Base-by-base conservation (phyloP, 345 rosid species). In the Cardamine occulta region DNA sequence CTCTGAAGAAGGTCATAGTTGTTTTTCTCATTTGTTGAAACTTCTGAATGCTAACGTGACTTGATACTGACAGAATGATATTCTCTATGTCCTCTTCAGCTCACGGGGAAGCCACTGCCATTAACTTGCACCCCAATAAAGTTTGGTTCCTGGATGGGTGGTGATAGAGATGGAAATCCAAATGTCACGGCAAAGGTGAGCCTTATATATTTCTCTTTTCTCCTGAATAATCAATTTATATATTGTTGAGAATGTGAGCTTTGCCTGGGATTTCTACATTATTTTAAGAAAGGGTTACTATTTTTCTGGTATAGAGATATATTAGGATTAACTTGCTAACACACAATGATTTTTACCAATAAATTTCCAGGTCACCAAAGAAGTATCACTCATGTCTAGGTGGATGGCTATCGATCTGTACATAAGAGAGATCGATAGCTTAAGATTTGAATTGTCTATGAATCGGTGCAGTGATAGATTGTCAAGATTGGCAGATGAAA, bases 61-160 rank as follows among this genome's bases (percentile, higher is more conserved):
- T 63, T 26, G 8, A 23, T 42, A 53, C 72, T 15, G 63, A 47
- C 37, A 54, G 32, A 24, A 63, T 40, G 57, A 66, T 28, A 47
- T 8, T 63, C 68, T 28, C 24, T 37, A 15, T 61, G 69, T 35
- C 59, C 23, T 42, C 66, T 66, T 57, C 74, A 91, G 96, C 89
- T 87, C 75, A 87, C 96, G 8, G 93, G 97, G 75, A 85, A 80
- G 68, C 83, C 93, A 24, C 93, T 91, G 66, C 97, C 97, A 45
- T 84, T 91, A 60, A 91, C 91, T 75, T 87, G 93, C 82, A 87
- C 97, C 2, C 97, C 97, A 2, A 91, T 91, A 76, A 91, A 82
- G 74, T 88, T 91, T 75, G 97, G 97, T 26, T 89, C 97, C 70
- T 91, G 97, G 97, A 91, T 91, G 96, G 97, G 97, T 60, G 97